These are phyloP conservation scores for Glycine soja DNA, from an alignment of 306 rosid genomes.

Conservation along the genomic window DNA sequence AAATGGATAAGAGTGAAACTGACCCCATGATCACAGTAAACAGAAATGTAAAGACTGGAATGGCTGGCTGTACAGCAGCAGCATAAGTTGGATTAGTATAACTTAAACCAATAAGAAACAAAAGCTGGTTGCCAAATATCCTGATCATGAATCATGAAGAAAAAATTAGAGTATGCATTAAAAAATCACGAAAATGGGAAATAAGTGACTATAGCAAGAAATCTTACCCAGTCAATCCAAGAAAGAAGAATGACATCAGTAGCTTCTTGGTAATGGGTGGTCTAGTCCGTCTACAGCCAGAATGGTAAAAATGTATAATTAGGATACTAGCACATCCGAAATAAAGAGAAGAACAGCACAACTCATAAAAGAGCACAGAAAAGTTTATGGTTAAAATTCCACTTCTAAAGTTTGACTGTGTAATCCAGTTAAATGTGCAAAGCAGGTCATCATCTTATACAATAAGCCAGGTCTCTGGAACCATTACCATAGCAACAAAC, in stretches of 20 bases:
- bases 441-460: neutral
- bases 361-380: neutral
- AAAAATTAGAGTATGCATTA: too few species aligned
- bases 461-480: neutral
- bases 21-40: too few species aligned
- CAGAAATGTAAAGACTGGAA: too few species aligned
- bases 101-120: too few species aligned
- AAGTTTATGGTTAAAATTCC: neutral
- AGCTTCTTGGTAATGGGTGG: conserved; percentile 76
- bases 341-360: conserved; percentile 24
- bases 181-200: conserved; percentile 13
- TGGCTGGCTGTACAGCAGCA: too few species aligned
- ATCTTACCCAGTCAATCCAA: conserved; percentile 91
- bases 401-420: neutral
- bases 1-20: too few species aligned
- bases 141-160: too few species aligned
- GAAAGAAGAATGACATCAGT: conserved; percentile 71
- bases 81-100: too few species aligned
- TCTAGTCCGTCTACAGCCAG: conserved; percentile 67
- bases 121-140: too few species aligned
- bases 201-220: conserved; percentile 32
- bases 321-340: conserved; percentile 16
- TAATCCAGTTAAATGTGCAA: conserved; percentile 20
- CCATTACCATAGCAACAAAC: neutral
- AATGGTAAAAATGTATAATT: conserved; percentile 15